Evolutionary conservation across 2,329 filamentous ascomycete genomes (phyloP).

Genomic region (Aspergillus chevalieri): DNA sequence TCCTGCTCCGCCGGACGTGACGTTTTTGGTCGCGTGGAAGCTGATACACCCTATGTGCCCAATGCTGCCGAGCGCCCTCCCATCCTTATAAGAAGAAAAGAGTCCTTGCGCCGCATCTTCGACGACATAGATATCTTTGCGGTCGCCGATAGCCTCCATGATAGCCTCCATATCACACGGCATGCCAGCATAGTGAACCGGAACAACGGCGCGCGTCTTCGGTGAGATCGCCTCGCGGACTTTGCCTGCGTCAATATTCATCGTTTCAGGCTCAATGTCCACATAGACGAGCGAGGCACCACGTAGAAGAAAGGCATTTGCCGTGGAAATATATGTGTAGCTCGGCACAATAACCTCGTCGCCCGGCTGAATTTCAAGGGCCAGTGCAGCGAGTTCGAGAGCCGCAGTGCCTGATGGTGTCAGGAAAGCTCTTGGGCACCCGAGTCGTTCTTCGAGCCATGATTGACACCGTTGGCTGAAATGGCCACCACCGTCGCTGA

Average conservation of each 20-base stretch:
- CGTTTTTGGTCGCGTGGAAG: slow-evolving; percentile 13
- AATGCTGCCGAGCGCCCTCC: slow-evolving; percentile 10
- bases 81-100: slow-evolving; percentile 5
- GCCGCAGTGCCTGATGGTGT: slow-evolving; percentile 10
- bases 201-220: slow-evolving; percentile 8
- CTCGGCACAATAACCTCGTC: slow-evolving; percentile 13
- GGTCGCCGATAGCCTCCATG: slow-evolving; percentile 2
- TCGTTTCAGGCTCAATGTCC: slow-evolving; percentile 8
- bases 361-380: slow-evolving; percentile 4
- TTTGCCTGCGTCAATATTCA: slow-evolving; percentile 6
- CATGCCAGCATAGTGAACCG: slow-evolving; percentile 12
- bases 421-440: slow-evolving; percentile 2
- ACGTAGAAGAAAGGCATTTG: slow-evolving; percentile 11
- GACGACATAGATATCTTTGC: slow-evolving; percentile 6
- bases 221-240: slow-evolving; percentile 8
- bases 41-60: slow-evolving; percentile 12
- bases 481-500: background rate
- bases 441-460: slow-evolving; percentile 9
- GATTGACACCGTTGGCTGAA: slow-evolving; percentile 4
- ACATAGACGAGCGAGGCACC: slow-evolving; percentile 9
- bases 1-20: slow-evolving; percentile 11
- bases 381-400: slow-evolving; percentile 9
- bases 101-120: slow-evolving; percentile 12
- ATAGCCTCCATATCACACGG: slow-evolving; percentile 11
- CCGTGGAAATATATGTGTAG: slow-evolving; percentile 11